Evolutionary conservation across 192 early-diverging fungal species (phyloP), one percentile per base, ranked within the genome.

Genomic region (Rhizoclosmatium sp.): DNA sequence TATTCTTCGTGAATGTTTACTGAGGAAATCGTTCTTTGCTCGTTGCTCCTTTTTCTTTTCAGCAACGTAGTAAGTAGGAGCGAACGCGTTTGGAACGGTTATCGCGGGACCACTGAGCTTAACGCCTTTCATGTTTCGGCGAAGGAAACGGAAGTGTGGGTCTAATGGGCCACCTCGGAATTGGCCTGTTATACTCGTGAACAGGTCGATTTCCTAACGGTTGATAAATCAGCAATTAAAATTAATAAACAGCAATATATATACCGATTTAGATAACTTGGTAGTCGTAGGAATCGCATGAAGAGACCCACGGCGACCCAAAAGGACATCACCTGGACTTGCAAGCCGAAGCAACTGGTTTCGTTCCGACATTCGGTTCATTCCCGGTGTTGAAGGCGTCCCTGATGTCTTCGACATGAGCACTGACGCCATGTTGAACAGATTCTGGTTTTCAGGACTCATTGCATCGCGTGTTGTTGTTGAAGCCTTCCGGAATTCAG

Each of bases 111-210:
- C 73, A 64, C 59, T 64, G 9, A 75, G 45, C 62, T 75, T 75
- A 2, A 75, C 59, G 19, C 73, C 73, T 46, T 64, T 75, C 31
- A 75, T 62, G 45, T 60, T 51, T 19, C 73, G 56, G 10, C 60
- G 58, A 7, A 78, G 56, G 59, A 78, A 78, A 1, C 77, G 77
- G 0, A 45, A 42, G 46, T 78, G 68, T 3, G 66, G 66, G 45
- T 78, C 77, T 16, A 65, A 31, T 56, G 40, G 66, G 7, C 73
- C 73, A 39, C 77, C 77, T 14, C 77, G 77, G 45, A 78, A 78
- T 68, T 68, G 58, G 9, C 77, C 77, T 23, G 77, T 78, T n/a
- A 67, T 78, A 49, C 21, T 69, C 19, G 66, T 78, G 47, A 78
- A 44, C 19, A 78, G 65, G 59, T 68, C 44, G 16, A 78, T 75